Base-by-base conservation (phyloP, 2,329 filamentous ascomycete species). In the Pseudohalonectria lignicola region DNA sequence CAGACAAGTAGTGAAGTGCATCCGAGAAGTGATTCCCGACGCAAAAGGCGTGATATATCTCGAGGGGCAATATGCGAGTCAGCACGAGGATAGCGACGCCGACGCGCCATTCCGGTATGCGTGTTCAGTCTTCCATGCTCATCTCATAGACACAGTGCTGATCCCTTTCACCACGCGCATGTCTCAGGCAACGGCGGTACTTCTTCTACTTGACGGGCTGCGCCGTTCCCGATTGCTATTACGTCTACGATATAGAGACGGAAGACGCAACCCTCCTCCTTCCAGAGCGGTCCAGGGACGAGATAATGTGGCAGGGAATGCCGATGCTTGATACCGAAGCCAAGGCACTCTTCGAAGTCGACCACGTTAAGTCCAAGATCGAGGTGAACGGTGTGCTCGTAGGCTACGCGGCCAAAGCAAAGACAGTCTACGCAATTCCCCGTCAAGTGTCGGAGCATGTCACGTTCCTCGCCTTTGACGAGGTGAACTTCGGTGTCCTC, bases 191-290 rank as follows among this genome's bases (percentile, higher is more conserved):
- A 62, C 84, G 88, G 45, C 81, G 92, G 39, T 85, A 79, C 59
- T 98, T 98, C 66, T 95, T 84, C 74, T 98, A 98, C 61, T 69
- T 96, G 32, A 90, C 86, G 18, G 92, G 92, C 49, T 93, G 68
- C 54, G 72, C 79, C 44, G 70, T 93, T 21, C 74, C 88, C 42
- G 87, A 95, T 59, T 82, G 82, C 51, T 79, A 80, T 55, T 74
- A 86, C 43, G 73, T 81, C 40, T 94, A 95, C 66, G 81, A 94
- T 47, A 80, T 94, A 41, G 66, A 73, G 33, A 70, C 75, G 34
- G 72, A 78, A 46, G 76, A 78, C 49, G 74, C 88, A 30, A 93
- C 81, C 3, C 76, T 98, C 35, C 98, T 88, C 64, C 90, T 98
- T 50, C 90, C 92, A 2, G 84, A 87, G 13, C 74, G 88, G 50